Evolutionary conservation across 2,329 filamentous ascomycete genomes (phyloP).

Genomic region (Fusarium abutilonis): DNA sequence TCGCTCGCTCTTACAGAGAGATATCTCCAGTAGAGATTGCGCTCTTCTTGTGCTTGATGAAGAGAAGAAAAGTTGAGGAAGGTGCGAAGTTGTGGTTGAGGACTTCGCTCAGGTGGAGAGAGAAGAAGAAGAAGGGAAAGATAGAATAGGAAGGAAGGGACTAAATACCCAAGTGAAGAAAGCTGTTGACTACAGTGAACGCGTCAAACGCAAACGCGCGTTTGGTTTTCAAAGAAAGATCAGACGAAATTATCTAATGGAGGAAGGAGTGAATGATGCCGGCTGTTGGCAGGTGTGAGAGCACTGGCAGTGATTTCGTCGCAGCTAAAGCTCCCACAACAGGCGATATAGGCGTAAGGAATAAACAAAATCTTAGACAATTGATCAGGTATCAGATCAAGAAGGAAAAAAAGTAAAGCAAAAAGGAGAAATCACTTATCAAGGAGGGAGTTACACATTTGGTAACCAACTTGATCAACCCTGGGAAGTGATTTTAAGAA

Average conservation of each 20-base stretch:
- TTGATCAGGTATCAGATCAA: neutral
- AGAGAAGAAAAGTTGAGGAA: conserved; percentile 7
- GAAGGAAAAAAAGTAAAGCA: too few relatives aligned
- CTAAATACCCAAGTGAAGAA: conserved; percentile 5
- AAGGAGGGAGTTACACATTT: too few relatives aligned
- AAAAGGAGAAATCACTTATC: too few relatives aligned
- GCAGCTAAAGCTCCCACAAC: neutral
- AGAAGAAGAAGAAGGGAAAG: neutral
- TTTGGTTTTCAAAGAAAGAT: neutral
- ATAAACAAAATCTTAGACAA: neutral
- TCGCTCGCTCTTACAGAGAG: neutral
- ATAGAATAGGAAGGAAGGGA: neutral
- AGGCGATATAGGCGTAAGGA: neutral
- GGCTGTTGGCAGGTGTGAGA: conserved; percentile 13
- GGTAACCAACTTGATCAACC: too few relatives aligned
- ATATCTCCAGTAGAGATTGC: neutral
- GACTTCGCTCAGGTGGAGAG: neutral
- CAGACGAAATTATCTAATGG: neutral
- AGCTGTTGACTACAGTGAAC: conserved; percentile 11
- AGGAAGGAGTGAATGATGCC: conserved; percentile 2
- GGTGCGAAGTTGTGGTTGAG: conserved; percentile 8
- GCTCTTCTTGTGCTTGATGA: neutral
- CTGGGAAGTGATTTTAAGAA: too few relatives aligned
- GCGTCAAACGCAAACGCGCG: conserved; percentile 1
- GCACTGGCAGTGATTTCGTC: conserved; percentile 15